These are phyloP conservation scores for Pilasporangium apinafurcum DNA, from an alignment of 352 stramenopile species.

Conservation along the genomic window DNA sequence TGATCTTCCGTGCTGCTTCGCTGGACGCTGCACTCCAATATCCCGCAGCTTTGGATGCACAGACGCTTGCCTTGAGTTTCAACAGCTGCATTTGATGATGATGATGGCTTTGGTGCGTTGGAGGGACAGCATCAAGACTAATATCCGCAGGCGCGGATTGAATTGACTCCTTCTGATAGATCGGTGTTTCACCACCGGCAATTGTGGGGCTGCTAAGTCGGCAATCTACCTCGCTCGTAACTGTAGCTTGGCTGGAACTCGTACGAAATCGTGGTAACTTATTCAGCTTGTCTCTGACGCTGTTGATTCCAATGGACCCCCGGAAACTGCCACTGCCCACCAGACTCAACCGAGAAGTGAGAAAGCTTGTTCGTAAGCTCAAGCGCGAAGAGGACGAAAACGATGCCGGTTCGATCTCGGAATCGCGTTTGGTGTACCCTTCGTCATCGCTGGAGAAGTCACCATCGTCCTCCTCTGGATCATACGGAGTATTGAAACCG, in stretches of 20 bases:
- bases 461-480: constrained; percentile 18
- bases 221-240: constrained; percentile 48
- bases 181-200: too few relatives aligned
- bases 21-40: constrained; percentile 39
- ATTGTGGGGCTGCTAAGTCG: too few relatives aligned
- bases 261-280: constrained; percentile 32
- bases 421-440: constrained; percentile 22
- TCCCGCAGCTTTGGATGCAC: constrained; percentile 35
- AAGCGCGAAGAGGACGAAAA: too few relatives aligned
- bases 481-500: constrained; percentile 1
- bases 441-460: constrained; percentile 63
- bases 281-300: constrained; percentile 21
- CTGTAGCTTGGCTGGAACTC: constrained; percentile 49
- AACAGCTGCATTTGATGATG: constrained; percentile 26
- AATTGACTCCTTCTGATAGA: too few relatives aligned
- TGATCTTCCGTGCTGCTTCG: constrained; percentile 53
- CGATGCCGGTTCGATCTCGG: constrained; percentile 9
- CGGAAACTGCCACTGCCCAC: constrained; percentile 16
- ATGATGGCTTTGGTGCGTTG: constrained; percentile 8
- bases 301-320: constrained; percentile 21
- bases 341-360: constrained; percentile 18
- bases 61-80: constrained; percentile 23
- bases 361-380: constrained; percentile 9
- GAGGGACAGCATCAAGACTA: constrained; percentile 7
- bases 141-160: constrained; percentile 8